Percentiles rank a stretch among this genome's conserved stretches.
phyloP scores from a whole-genome alignment of 2,329 filamentous ascomycete species.

The Colletotrichum camelliae region DNA sequence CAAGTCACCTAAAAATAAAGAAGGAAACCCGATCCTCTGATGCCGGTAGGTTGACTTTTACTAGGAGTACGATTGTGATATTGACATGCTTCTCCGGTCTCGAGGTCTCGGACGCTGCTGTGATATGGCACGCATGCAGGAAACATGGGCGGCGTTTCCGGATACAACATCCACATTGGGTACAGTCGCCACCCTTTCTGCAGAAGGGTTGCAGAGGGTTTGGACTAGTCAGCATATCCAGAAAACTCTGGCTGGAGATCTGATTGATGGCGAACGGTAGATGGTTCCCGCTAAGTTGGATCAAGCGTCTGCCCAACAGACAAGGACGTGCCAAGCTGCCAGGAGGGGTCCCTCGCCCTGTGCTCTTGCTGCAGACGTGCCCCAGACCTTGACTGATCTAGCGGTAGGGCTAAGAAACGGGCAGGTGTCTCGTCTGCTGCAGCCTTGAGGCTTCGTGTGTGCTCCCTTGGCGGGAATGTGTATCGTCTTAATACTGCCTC shows the following conservation, averaged over 20 bases:
- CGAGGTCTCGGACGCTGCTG: background rate
- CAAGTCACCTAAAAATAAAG: background rate
- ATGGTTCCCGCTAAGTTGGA: background rate
- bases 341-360: background rate
- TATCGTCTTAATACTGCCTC: background rate
- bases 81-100: background rate
- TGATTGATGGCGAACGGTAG: background rate
- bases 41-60: background rate
- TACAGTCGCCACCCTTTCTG: background rate
- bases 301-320: background rate
- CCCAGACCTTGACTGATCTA: background rate
- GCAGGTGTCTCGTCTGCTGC: slow-evolving; percentile 10
- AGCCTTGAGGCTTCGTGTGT: slow-evolving; percentile 4
- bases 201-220: background rate
- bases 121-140: background rate
- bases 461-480: background rate
- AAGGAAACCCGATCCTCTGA: background rate
- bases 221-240: background rate
- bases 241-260: background rate
- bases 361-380: background rate
- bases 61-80: background rate
- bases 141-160: background rate
- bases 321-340: slow-evolving; percentile 1
- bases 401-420: slow-evolving; percentile 7
- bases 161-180: background rate